These are phyloP conservation scores for Suillus lakei DNA, from an alignment of 768 basidiomycete genomes.

Conservation along the genomic window DNA sequence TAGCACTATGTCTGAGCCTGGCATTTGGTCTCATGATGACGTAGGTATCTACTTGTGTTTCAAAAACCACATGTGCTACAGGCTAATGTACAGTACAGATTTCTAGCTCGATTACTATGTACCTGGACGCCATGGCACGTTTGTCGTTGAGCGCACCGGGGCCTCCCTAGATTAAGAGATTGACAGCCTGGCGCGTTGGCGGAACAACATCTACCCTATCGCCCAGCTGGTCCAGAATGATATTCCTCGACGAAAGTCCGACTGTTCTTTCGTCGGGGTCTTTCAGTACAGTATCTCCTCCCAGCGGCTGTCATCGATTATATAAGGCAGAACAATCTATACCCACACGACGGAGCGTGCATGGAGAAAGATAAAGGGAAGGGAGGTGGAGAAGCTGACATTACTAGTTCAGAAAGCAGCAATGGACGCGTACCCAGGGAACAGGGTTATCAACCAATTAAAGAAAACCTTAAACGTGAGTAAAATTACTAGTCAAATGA, in stretches of 20 bases:
- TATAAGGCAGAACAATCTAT: slow-evolving; percentile 84
- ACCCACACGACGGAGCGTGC: slow-evolving; percentile 59
- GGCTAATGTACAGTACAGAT: slow-evolving; percentile 7
- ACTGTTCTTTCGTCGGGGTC: slow-evolving; percentile 75
- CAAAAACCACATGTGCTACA: slow-evolving; percentile 8
- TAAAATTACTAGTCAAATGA: not conserved
- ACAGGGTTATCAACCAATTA: not conserved
- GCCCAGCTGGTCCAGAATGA: slow-evolving; percentile 97
- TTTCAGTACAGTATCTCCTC: slow-evolving; percentile 87
- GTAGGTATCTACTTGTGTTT: slow-evolving; percentile 53
- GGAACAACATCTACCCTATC: slow-evolving; percentile 87
- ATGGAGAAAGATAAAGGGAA: slow-evolving; percentile 43
- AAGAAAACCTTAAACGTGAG: not conserved
- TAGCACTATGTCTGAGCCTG: slow-evolving; percentile 97
- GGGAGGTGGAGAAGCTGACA: slow-evolving; percentile 18
- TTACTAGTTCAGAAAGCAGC: not conserved
- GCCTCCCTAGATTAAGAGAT: slow-evolving; percentile 86
- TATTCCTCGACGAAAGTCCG: slow-evolving; percentile 95
- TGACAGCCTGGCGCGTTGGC: slow-evolving; percentile 73
- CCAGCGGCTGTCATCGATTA: slow-evolving; percentile 93
- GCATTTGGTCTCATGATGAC: slow-evolving; percentile 95
- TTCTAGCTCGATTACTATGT: slow-evolving; percentile 92
- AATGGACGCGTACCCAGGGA: not conserved
- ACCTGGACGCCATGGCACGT: slow-evolving; percentile 89
- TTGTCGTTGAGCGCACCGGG: slow-evolving; percentile 95